Base-by-base conservation (phyloP, 257 asterid species). In the Voacanga thouarsii region DNA sequence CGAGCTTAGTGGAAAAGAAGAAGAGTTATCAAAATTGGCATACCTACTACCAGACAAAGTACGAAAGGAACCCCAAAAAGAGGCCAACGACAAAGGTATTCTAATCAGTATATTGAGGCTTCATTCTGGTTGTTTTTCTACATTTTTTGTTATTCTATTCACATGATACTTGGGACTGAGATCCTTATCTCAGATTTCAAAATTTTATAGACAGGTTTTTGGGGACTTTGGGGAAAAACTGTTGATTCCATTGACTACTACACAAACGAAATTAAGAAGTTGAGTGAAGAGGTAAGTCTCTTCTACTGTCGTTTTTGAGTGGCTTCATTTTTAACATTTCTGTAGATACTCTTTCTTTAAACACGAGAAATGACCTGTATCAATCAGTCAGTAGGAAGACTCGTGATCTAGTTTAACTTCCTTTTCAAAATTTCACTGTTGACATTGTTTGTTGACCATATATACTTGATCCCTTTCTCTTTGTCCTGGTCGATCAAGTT, bases 221-320 rank as follows among this genome's bases (percentile, higher is more conserved):
- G 92, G 93, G 97, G 97, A 63, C 84, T 89, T 14, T 86, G 87
- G 84, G 97, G 97, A 57, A 78, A 78, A 80, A 61, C 87, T 28
- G 97, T 92, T 70, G 98, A 94, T 86, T 96, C 97, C 77, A 86
- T 92, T 65, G 92, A 94, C 56, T 85, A 88, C 88, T 83, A 94
- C 59, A 85, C 86, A 64, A 80, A 85, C 57, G 87, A 87, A 80
- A 79, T 90, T 80, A 78, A 89, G 72, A 89, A 82, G 85, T 77
- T 86, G 84, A 74, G 78, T 77, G 81, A 83, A 80, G 89, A 86
- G 82, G 98, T 90, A 89, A 85, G 91, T 80, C 74, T 77, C 72
- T 77, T 79, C 56, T 57, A 76, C 72, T 80, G 26, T 33, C 15
- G 64, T 19, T 33, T 64, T 30, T 63, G 28, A 26, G 30, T 64